Percentiles rank a stretch among this genome's conserved stretches.
Evolutionary conservation across 2,329 filamentous ascomycete species (phyloP).

Genomic region (Pseudohalonectria lignicola): DNA sequence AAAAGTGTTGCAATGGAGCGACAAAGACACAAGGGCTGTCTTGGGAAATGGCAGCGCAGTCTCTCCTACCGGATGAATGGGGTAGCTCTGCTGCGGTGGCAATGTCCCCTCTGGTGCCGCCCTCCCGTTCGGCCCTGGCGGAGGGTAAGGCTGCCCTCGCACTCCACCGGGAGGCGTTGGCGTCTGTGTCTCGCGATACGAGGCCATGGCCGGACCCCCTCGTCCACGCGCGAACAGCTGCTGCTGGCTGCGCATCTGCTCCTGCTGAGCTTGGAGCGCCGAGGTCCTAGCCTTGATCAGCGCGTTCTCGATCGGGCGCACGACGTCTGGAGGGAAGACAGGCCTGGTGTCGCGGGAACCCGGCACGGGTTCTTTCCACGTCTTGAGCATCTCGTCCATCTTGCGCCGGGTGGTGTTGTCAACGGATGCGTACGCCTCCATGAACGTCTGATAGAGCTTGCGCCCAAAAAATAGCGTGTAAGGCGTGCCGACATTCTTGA

Average conservation of each 20-base stretch:
- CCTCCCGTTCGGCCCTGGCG: constrained; percentile 19
- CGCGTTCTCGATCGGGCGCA: constrained; percentile 85
- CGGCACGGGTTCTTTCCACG: constrained; percentile 94
- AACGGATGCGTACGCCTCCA: constrained; percentile 90
- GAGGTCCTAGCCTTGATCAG: constrained; percentile 68
- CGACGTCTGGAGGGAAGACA: constrained; percentile 80
- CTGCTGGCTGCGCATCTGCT: constrained; percentile 42
- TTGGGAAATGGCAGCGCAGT: too few species aligned
- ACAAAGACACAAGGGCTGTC: too few species aligned
- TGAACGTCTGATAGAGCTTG: constrained; percentile 87
- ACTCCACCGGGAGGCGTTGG: constrained; percentile 54
- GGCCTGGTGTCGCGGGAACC: constrained; percentile 87
- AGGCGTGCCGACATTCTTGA: constrained; percentile 96
- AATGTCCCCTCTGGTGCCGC: constrained; percentile 18
- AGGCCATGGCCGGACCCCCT: too few species aligned
- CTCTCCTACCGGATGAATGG: too few species aligned
- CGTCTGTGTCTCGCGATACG: constrained; percentile 61
- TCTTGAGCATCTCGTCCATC: constrained; percentile 95
- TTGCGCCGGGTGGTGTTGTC: constrained; percentile 73
- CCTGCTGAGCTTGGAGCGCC: constrained; percentile 47
- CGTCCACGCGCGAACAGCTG: constrained; percentile 42
- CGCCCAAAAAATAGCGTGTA: constrained; percentile 93
- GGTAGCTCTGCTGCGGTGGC: constrained; percentile 12
- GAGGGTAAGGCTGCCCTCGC: constrained; percentile 19
- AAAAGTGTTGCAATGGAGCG: too few species aligned